Evolutionary conservation across 768 basidiomycete genomes (phyloP), one percentile per base, ranked within the genome.

Genomic region (Lentinula aciculospora): DNA sequence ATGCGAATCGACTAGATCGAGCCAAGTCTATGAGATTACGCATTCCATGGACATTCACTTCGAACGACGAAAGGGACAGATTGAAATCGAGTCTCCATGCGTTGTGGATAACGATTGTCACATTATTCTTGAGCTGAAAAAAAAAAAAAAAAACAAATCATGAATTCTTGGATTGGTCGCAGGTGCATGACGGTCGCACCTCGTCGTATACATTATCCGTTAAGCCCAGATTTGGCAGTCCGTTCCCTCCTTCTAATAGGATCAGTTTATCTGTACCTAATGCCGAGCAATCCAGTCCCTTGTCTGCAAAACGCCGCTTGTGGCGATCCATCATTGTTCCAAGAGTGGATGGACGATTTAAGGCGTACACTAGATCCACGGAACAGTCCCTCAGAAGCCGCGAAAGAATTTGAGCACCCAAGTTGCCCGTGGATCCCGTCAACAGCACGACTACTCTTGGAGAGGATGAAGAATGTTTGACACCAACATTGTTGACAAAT

Each of bases 11-110:
- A 39, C 65, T 69, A 4, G 59, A 57, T 1, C 64, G 62, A 2
- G 69, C 66, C 39, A 78, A 66, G 56, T 79, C 74, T 39, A 82
- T 66, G 19, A 83, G 69, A 61, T 76, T 76, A 28, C 78, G 70
- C 3, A 75, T 78, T 25, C 78, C 77, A 19, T 65, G 67, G 32
- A 84, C 67, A 61, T 81, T 76, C 3, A 74, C 60, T 58, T 83
- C 81, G 54, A 83, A 84, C 3, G 80, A 81, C 0, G 72, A 66
- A 29, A 83, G 65, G 10, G 74, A 71, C 1, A 81, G 71, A 57
- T 80, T 80, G 67, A 84, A 74, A 57, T 73, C 67, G 23, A 74
- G 50, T 12, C 59, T 53, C 63, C 65, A 66, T 19, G 63, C 71
- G 39, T 74, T 74, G 63, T 76, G 72, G 15, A 76, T 71, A 62